Conservation (phyloP, 352 stramenopile species). For the Phytophthora sansomeana region DNA sequence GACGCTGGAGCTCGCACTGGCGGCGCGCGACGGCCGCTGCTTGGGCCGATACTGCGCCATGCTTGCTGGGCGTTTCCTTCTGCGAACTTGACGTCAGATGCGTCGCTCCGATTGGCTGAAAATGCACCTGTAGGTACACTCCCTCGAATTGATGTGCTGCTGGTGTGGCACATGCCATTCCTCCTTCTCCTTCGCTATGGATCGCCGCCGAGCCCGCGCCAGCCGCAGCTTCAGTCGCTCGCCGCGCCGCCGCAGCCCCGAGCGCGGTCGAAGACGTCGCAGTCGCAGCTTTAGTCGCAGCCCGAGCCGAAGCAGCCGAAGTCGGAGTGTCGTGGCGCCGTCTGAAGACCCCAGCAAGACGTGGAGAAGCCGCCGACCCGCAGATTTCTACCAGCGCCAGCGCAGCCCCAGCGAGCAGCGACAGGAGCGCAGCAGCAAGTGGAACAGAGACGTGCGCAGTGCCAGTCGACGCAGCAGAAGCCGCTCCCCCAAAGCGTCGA, state of each 20-base stretch:
- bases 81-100: constrained; percentile 26
- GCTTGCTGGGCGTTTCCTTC: constrained; percentile 16
- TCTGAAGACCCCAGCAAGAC: not conserved
- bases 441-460: constrained; percentile 6
- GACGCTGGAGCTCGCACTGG: not conserved
- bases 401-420: constrained; percentile 29
- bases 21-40: constrained; percentile 9
- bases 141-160: not conserved
- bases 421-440: not conserved
- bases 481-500: constrained; percentile 22
- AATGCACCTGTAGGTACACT: constrained; percentile 12
- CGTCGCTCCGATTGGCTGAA: constrained; percentile 13
- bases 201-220: constrained; percentile 23
- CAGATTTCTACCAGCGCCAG: constrained; percentile 11
- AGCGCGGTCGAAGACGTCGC: constrained; percentile 19
- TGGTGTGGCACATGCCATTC: not conserved
- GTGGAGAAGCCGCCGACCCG: constrained; percentile 1
- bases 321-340: constrained; percentile 17
- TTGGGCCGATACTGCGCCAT: constrained; percentile 20
- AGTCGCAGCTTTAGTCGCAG: constrained; percentile 31
- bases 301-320: constrained; percentile 23
- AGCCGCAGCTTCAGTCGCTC: constrained; percentile 43
- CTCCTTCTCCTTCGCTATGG: constrained; percentile 19
- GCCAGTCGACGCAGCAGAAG: constrained; percentile 28
- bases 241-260: constrained; percentile 22